Base-by-base conservation (phyloP, 1,284 basidiomycete genomes). In the Agaricales sp. region DNA sequence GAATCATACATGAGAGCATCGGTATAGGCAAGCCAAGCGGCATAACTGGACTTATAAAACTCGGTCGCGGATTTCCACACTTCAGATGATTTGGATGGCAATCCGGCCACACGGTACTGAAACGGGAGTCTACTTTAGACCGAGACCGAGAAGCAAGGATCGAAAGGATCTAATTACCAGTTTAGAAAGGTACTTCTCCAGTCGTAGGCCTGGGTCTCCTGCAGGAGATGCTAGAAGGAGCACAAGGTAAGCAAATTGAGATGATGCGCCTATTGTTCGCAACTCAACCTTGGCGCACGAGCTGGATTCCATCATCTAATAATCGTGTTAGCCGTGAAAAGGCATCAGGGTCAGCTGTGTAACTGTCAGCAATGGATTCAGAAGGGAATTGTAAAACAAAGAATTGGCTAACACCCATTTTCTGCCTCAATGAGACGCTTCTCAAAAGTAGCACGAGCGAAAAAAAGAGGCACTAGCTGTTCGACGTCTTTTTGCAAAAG, bases 111-210 rank as follows among this genome's bases (percentile, higher is more conserved):
- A 19, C 68, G 67, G 51, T 75, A 68, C 67, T 82, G 69, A 44
- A n/a, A 51, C 24, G 53, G 53, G 24, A 16, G n/a, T n/a, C n/a
- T n/a, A n/a, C n/a, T n/a, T n/a, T n/a, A n/a, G n/a, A n/a, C n/a
- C n/a, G n/a, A n/a, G n/a, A n/a, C n/a, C n/a, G n/a, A n/a, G n/a
- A n/a, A n/a, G n/a, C n/a, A 37, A 50, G 25, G 14, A n/a, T 39
- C 14, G 45, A 41, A 48, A 20, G 35, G 46, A 44, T 21, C 3
- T 18, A 71, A 84, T 55, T 60, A 92, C 92, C 51, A 89, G 68
- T 45, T 78, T 73, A 25, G 82, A 71, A 16, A 92, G 69, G 60
- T 82, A 90, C 58, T 87, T 92, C 61, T 96, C 92, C 26, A 96
- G 64, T 35, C 86, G 76, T 48, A 89, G 68, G 21, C 80, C 69